Conservation (phyloP, 768 basidiomycete species). For the Termitomyces sp. region DNA sequence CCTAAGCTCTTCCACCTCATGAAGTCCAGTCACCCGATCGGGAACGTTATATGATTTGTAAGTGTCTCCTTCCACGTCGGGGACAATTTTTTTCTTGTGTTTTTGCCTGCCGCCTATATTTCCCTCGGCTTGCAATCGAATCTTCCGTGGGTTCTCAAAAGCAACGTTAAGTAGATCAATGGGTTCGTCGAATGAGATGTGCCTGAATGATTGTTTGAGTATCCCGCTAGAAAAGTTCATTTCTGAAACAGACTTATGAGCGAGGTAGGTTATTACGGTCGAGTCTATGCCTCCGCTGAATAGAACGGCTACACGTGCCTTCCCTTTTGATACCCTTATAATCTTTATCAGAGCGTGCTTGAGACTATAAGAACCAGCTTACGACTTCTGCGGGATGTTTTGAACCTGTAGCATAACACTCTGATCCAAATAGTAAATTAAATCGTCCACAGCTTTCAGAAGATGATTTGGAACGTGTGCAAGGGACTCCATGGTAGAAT, state of each 20-base stretch:
- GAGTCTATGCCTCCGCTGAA: constrained; percentile 98
- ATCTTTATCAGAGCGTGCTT: not conserved
- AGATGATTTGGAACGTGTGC: constrained; percentile 41
- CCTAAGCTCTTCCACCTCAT: constrained; percentile 74
- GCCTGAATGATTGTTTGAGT: constrained; percentile 35
- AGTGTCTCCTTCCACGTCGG: constrained; percentile 14
- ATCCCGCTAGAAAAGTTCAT: not conserved
- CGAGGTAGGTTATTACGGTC: constrained; percentile 75
- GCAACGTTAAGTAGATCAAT: constrained; percentile 93
- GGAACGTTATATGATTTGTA: constrained; percentile 68
- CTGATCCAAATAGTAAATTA: constrained; percentile 50
- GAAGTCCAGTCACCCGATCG: constrained; percentile 77
- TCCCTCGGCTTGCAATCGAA: constrained; percentile 42
- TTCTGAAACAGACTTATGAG: constrained; percentile 51
- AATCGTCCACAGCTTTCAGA: constrained; percentile 36
- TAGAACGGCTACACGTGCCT: constrained; percentile 71
- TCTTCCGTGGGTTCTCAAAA: constrained; percentile 90
- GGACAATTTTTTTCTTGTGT: constrained; percentile 28
- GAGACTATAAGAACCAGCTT: constrained; percentile 13
- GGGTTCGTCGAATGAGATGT: constrained; percentile 70
- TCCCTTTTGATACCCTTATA: constrained; percentile 22
- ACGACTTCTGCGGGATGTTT: constrained; percentile 56
- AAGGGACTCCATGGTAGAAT: constrained; percentile 30
- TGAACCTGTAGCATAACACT: constrained; percentile 68
- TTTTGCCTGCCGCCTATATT: constrained; percentile 40